Evolutionary conservation across 2,329 filamentous ascomycete species (phyloP).

Genomic region (Talaromyces sp.): DNA sequence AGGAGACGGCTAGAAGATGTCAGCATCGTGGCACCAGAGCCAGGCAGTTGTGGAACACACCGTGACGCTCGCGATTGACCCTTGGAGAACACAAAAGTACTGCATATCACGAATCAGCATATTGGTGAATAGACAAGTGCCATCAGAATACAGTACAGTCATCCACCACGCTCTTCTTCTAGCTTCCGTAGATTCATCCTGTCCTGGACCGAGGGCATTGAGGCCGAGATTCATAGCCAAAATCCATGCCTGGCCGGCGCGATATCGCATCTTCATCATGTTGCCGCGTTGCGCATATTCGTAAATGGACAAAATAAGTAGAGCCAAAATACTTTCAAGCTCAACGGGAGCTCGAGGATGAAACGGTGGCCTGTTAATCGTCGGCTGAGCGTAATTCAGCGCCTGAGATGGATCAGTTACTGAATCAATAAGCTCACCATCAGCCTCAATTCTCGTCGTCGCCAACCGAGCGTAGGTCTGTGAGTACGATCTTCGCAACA

Average conservation of each 20-base stretch:
- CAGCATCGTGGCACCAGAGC: conserved; percentile 15
- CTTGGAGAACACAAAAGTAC: conserved; percentile 46
- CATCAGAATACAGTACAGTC: conserved; percentile 33
- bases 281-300: conserved; percentile 47
- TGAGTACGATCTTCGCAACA: conserved; percentile 38
- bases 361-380: conserved; percentile 34
- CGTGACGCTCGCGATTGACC: conserved; percentile 44
- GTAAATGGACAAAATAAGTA: conserved; percentile 44
- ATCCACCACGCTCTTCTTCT: conserved; percentile 47
- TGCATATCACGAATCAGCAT: conserved; percentile 21
- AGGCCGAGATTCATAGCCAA: conserved; percentile 44
- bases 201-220: conserved; percentile 33
- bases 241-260: conserved; percentile 43
- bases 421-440: conserved; percentile 42
- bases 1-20: conserved; percentile 36
- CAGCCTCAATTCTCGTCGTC: conserved; percentile 38
- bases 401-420: conserved; percentile 41
- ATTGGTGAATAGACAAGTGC: not conserved
- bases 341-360: conserved; percentile 41
- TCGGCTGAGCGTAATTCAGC: conserved; percentile 30
- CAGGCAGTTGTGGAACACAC: conserved; percentile 24
- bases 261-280: conserved; percentile 45
- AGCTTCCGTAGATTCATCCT: conserved; percentile 40
- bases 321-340: conserved; percentile 40
- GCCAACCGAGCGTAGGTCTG: conserved; percentile 41